Percentiles rank a stretch among this genome's conserved stretches.
Conservation (phyloP, 768 basidiomycete genomes). For the Melanogaster broomeanus region DNA sequence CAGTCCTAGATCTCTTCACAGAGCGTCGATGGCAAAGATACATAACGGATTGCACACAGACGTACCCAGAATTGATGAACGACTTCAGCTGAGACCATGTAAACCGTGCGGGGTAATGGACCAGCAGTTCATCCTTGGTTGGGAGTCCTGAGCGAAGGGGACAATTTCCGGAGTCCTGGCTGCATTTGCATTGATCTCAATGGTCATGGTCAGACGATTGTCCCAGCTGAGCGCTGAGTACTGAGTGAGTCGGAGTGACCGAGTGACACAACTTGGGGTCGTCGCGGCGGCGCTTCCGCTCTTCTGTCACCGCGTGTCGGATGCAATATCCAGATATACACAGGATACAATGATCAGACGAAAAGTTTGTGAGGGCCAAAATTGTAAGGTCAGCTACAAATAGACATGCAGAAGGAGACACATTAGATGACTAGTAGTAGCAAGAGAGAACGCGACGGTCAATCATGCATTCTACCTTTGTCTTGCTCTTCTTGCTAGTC, state of each 20-base stretch:
- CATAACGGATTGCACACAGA: background rate
- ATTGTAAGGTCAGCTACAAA: too few species aligned
- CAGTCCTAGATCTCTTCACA: constrained; percentile 72
- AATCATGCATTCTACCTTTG: constrained; percentile 36
- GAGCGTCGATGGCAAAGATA: background rate
- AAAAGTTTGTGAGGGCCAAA: too few species aligned
- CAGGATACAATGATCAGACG: too few species aligned
- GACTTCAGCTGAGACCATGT: constrained; percentile 76
- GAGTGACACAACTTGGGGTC: too few species aligned
- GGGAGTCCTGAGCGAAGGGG: constrained; percentile 60
- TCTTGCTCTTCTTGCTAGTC: constrained; percentile 43
- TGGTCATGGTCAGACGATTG: constrained; percentile 15
- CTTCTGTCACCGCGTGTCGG: too few species aligned
- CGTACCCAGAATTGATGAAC: constrained; percentile 78
- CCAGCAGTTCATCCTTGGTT: constrained; percentile 63
- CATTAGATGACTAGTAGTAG: constrained; percentile 23
- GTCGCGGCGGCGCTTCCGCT: too few species aligned
- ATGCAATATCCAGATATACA: too few species aligned
- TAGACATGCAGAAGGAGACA: too few species aligned
- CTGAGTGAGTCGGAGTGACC: too few species aligned
- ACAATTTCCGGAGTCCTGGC: constrained; percentile 22
- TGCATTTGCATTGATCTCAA: constrained; percentile 9
- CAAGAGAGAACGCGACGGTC: too few species aligned
- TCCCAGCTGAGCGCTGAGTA: too few species aligned
- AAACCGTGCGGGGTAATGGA: constrained; percentile 72